Conservation (phyloP, 768 basidiomycete species). For the Pleurotus citrinopileatus region DNA sequence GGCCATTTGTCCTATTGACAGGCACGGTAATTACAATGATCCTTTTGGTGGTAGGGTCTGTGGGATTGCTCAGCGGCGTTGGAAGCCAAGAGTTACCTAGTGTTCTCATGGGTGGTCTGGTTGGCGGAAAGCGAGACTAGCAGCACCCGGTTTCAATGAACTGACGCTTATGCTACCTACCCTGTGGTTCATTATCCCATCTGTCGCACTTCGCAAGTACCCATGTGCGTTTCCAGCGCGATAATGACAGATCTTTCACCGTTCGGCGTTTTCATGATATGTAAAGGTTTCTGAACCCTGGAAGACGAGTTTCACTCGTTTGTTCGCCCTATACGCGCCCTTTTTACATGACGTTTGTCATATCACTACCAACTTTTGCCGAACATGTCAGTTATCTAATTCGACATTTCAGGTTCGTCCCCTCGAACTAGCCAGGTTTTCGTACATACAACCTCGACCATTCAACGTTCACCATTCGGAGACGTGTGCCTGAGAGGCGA, state of each 20-base stretch:
- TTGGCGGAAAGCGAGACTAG: conserved; percentile 24
- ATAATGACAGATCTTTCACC: not conserved
- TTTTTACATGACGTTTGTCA: not conserved
- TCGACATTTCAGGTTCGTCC: not conserved
- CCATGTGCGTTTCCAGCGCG: not conserved
- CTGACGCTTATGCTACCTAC: not conserved
- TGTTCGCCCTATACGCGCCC: not conserved
- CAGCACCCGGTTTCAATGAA: not conserved
- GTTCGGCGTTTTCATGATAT: conserved; percentile 2
- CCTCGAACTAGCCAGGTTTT: not conserved
- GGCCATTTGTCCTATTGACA: conserved; percentile 71
- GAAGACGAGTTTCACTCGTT: not conserved
- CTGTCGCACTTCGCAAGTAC: not conserved
- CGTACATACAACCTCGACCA: too few relatives aligned
- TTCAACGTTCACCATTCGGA: not conserved
- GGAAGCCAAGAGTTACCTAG: conserved; percentile 69
- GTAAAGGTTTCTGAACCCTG: not conserved
- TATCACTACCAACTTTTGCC: not conserved
- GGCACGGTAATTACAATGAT: conserved; percentile 67
- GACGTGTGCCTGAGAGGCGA: not conserved
- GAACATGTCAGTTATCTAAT: not conserved
- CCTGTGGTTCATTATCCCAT: not conserved
- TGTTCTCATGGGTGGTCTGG: conserved; percentile 62
- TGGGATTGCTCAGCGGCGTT: conserved; percentile 62
- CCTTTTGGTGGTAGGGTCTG: conserved; percentile 62